Base-by-base conservation (phyloP, 345 rosid species). In the Hirschfeldia incana region DNA sequence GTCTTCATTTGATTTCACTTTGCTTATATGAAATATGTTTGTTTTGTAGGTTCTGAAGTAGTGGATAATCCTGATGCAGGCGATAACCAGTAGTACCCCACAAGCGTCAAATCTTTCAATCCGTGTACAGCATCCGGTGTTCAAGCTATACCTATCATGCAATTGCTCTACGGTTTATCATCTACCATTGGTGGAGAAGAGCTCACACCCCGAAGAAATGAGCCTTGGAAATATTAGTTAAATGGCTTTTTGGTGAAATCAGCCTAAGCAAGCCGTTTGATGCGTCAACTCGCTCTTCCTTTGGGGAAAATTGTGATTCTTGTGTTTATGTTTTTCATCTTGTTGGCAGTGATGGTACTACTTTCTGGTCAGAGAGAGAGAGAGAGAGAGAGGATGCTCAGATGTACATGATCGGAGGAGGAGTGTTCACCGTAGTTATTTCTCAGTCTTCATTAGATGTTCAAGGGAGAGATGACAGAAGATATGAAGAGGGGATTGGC, bases 401-500 rank as follows among this genome's bases (percentile, higher is more conserved):
- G 92, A 91, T 33, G 69, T 82, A 17, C 88, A 83, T 81, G 98
- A 94, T 80, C 90, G 87, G 80, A 86, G 82, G 80, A 58, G 81
- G n/a, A n/a, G n/a, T 66, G 51, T 77, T 74, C 97, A 84, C 81
- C 71, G 82, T 87, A 13, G 84, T 74, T 77, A 70, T 87, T 78
- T 83, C 87, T 36, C 92, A 84, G 85, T 83, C 93, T 73, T 70
- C 88, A 66, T 70, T 86, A 76, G 92, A 90, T 85, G 87, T 85
- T 83, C 98, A 86, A 81, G 96, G 87, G 73, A 95, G 89, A 87
- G 93, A 93, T 85, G 99, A 91, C 75, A 28, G 99, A 95, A 63
- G 99, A 93, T 83, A 95, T 95, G 99, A 95, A 91, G 90, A 87
- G 86, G 85, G 98, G 99, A 69, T 84, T 95, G 89, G 88, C 97